Base-by-base conservation (phyloP, 2,329 filamentous ascomycete genomes). In the Paraconiothyrium sp. region DNA sequence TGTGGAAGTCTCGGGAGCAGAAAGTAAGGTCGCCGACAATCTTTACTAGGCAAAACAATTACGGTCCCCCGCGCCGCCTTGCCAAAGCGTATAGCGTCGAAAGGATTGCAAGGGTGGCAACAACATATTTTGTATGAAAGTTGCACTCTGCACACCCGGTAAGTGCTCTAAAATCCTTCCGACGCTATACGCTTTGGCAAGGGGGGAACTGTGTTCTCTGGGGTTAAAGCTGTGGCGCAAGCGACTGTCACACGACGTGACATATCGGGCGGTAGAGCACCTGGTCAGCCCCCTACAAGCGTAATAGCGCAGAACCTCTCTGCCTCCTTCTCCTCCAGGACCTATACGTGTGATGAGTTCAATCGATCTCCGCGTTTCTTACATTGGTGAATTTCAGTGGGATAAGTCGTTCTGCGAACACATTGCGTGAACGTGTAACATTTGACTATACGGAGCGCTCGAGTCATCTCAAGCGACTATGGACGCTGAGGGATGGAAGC, bases 351-450 rank as follows among this genome's bases (percentile, higher is more conserved):
- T 47, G 20, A 47, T 47, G 14, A 2, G 44, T 24, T 47, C n/a
- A 47, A 47, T 47, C 20, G 44, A 13, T 47, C 24, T 47, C 44
- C 24, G 44, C 44, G 20, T 47, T 47, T 47, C 44, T 47, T 47
- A 47, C 44, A 47, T 47, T 47, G n/a, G n/a, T 47, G 44, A 47
- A 27, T 47, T 24, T 47, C 44, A 22, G 44, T 47, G 44, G 44
- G 10, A 47, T 24, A 47, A 47, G 44, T 47, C 44, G n/a, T 47
- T 47, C 44, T 47, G 44, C 44, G 20, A 22, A 24, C 44, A 20
- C n/a, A 47, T 47, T 47, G 44, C 20, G 20, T 47, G 20, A 47
- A 24, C 44, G 20, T 47, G 20, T 22, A 24, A 22, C 44, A 24
- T 27, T 24, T 47, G 44, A 47, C 20, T 47, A 47, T 47, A 47